Conservation (phyloP, 2,329 filamentous ascomycete species). For the Cercospora canescens region DNA sequence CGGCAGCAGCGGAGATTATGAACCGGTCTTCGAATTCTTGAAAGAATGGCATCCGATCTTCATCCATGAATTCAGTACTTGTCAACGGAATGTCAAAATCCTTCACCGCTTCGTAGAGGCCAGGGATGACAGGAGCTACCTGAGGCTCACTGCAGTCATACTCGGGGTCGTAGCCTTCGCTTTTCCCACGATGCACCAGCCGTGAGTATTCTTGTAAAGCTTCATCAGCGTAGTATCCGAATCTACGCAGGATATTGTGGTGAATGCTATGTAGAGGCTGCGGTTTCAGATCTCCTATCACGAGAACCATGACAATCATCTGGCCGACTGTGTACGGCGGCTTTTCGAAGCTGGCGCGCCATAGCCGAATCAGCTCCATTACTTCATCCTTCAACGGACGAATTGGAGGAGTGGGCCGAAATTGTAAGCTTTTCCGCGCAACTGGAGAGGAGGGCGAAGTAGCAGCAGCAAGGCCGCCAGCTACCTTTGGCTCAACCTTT, state of each 20-base stretch:
- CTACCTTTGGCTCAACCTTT: too few species aligned
- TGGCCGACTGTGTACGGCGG: neutral
- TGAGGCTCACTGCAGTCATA: too few species aligned
- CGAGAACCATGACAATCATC: neutral
- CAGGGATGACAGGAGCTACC: neutral
- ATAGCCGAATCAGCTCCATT: neutral
- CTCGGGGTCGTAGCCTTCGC: too few species aligned
- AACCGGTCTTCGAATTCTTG: neutral
- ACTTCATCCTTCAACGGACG: neutral
- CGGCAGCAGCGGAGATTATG: neutral
- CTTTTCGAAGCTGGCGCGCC: neutral
- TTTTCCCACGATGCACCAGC: neutral
- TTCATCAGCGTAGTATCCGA: neutral
- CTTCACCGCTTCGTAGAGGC: neutral
- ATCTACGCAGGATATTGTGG: neutral
- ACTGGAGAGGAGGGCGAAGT: neutral
- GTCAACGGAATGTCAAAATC: neutral
- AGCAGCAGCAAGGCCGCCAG: neutral
- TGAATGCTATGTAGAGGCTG: neutral
- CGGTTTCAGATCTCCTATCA: neutral
- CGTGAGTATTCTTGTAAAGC: neutral
- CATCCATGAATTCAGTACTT: neutral
- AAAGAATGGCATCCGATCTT: too few species aligned
- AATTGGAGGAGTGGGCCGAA: neutral
- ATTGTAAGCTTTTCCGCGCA: neutral